These are phyloP conservation scores for Phalaenopsis hybrid DNA, from an alignment of 116 monocot species.

Conservation along the genomic window DNA sequence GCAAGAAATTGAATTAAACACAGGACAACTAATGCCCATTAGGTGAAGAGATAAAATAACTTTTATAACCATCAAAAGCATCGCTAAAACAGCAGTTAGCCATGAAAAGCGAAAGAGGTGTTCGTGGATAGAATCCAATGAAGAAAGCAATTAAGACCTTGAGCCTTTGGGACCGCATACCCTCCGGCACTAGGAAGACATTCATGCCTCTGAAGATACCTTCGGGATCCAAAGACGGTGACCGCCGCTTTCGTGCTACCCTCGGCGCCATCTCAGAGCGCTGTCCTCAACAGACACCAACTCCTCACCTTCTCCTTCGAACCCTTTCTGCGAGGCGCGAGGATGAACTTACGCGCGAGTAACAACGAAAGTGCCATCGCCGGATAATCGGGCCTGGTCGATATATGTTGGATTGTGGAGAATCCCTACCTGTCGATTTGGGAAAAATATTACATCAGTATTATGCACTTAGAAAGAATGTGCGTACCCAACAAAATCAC, in stretches of 20 bases:
- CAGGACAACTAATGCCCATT: neutral
- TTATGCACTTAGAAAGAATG: too few relatives aligned
- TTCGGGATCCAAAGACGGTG: conserved; percentile 28
- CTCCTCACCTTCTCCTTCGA: neutral
- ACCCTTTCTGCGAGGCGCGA: neutral
- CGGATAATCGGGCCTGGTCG: too few relatives aligned
- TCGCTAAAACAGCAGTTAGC: neutral
- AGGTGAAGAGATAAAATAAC: neutral
- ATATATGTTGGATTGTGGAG: too few relatives aligned
- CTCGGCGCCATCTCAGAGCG: conserved; percentile 13
- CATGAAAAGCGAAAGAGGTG: neutral
- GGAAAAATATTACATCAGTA: too few relatives aligned
- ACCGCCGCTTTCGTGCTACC: conserved; percentile 11
- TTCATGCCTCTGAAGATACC: conserved; percentile 80
- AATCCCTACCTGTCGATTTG: too few relatives aligned
- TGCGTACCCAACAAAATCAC: too few relatives aligned
- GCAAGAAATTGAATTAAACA: conserved; percentile 2
- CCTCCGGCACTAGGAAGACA: conserved; percentile 53
- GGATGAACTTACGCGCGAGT: too few relatives aligned
- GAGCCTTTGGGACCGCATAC: conserved; percentile 60
- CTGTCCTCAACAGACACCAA: neutral
- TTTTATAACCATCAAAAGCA: too few relatives aligned
- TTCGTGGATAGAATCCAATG: neutral
- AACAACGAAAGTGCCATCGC: too few relatives aligned
- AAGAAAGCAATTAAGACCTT: conserved; percentile 26